Conservation (phyloP, 1,139 yeast species). For the Nadsonia starkeyi-henricii region DNA sequence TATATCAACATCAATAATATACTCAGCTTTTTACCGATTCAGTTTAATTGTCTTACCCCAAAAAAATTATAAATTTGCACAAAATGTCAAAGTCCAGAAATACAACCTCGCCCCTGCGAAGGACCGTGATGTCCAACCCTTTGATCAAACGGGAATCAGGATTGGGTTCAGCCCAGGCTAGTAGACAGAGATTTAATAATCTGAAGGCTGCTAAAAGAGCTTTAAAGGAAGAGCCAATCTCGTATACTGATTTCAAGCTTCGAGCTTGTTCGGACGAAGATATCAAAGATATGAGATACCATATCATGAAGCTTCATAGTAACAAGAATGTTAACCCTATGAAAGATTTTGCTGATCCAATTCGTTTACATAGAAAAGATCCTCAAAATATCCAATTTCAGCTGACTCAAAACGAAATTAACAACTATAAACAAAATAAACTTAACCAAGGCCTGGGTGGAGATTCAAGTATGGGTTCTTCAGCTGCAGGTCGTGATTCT, state of each 20-base stretch:
- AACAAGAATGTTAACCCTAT: conserved; percentile 58
- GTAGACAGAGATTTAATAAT: conserved; percentile 3
- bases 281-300: conserved; percentile 60
- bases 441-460: neutral
- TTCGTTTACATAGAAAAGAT: conserved; percentile 80
- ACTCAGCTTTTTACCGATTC: neutral
- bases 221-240: conserved; percentile 8
- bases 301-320: conserved; percentile 68
- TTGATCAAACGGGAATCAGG: conserved; percentile 6
- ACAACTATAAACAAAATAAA: neutral
- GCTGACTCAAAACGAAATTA: conserved; percentile 41
- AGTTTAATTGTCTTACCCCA: neutral
- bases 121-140: conserved; percentile 3
- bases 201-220: conserved; percentile 4
- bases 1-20: neutral
- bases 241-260: conserved; percentile 49
- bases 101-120: conserved; percentile 2
- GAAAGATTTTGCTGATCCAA: conserved; percentile 62
- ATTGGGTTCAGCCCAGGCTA: conserved; percentile 6
- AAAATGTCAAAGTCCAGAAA: neutral
- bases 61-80: neutral
- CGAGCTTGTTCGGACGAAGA: conserved; percentile 65
- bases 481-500: neutral
- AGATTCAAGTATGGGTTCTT: neutral
- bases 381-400: conserved; percentile 84